Percentiles rank a stretch among this genome's conserved stretches.
phyloP scores from a whole-genome alignment of 2,329 filamentous ascomycete species.

The Endocalyx cinctus region DNA sequence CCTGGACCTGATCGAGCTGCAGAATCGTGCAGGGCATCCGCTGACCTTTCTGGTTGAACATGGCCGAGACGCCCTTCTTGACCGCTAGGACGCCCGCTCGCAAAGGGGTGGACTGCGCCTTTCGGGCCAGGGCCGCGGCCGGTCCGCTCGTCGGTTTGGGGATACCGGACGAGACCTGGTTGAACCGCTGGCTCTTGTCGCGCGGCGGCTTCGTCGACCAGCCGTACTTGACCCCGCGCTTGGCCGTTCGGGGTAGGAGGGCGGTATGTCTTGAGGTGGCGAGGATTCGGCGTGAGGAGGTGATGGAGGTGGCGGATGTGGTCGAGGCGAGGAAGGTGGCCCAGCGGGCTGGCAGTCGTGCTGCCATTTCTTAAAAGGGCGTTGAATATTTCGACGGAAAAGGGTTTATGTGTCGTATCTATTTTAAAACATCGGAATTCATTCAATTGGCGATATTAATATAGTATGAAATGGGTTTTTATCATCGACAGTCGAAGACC shows the following conservation, averaged over 20 bases:
- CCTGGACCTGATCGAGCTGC: conserved; percentile 88
- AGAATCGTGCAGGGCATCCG: conserved; percentile 86
- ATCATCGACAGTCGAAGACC: too few species aligned
- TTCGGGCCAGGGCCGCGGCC: conserved; percentile 56
- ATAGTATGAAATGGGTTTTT: too few species aligned
- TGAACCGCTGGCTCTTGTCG: conserved; percentile 55
- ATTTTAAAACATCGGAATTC: too few species aligned
- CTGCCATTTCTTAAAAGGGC: too few species aligned
- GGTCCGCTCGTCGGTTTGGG: conserved; percentile 54
- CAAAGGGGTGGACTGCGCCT: conserved; percentile 53
- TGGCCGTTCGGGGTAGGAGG: conserved; percentile 41
- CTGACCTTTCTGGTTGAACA: conserved; percentile 74
- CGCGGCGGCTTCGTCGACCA: conserved; percentile 54
- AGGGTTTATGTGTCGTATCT: too few species aligned
- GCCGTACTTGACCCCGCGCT: conserved; percentile 52
- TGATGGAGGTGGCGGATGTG: conserved; percentile 20
- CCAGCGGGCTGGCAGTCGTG: conserved; percentile 41
- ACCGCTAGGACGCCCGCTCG: conserved; percentile 79
- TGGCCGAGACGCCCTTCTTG: conserved; percentile 94
- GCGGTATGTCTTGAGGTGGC: conserved; percentile 27
- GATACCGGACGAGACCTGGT: conserved; percentile 52
- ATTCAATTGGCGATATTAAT: too few species aligned
- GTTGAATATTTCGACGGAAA: too few species aligned
- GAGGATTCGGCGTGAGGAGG: conserved; percentile 27
- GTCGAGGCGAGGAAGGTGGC: conserved; percentile 31